Evolutionary conservation across 2,329 filamentous ascomycete genomes (phyloP).

Genomic region (Exophiala mesophila): DNA sequence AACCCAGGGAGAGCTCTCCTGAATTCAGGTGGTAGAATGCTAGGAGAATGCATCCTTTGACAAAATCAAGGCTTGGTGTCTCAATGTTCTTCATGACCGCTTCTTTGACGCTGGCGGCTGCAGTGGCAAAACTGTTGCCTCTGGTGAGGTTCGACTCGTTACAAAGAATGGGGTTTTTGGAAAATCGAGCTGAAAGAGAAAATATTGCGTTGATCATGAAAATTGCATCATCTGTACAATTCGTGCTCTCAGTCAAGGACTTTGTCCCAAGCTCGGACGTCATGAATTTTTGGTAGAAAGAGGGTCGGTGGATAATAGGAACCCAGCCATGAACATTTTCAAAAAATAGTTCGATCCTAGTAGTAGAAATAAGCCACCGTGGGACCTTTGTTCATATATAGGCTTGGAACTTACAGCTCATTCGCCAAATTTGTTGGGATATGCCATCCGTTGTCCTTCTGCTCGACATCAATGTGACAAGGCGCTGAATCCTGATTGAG

Average conservation of each 20-base stretch:
- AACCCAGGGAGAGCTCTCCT: slow-evolving; percentile 35
- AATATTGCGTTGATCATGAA: neutral
- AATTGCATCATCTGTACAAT: neutral
- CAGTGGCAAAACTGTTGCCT: slow-evolving; percentile 2
- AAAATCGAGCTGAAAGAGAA: neutral
- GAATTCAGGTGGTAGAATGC: slow-evolving; percentile 10
- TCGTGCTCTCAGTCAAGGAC: neutral
- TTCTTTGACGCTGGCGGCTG: slow-evolving; percentile 8
- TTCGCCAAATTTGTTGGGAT: slow-evolving; percentile 3
- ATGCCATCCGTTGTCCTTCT: slow-evolving; percentile 5
- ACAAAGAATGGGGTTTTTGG: neutral
- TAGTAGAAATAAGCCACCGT: neutral
- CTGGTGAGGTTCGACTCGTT: neutral
- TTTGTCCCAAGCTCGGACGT: neutral
- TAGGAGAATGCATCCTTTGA: slow-evolving; percentile 10
- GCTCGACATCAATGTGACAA: neutral
- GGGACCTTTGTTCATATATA: neutral
- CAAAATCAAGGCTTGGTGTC: slow-evolving; percentile 6
- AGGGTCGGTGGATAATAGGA: slow-evolving; percentile 6
- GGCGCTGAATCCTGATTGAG: too few relatives aligned
- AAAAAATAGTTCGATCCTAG: slow-evolving; percentile 5
- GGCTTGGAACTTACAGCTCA: slow-evolving; percentile 4
- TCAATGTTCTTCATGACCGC: slow-evolving; percentile 2
- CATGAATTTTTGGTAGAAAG: slow-evolving; percentile 4
- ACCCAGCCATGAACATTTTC: slow-evolving; percentile 4